Base-by-base conservation (phyloP, 148 eudicot species). In the Linanthus parryae region DNA sequence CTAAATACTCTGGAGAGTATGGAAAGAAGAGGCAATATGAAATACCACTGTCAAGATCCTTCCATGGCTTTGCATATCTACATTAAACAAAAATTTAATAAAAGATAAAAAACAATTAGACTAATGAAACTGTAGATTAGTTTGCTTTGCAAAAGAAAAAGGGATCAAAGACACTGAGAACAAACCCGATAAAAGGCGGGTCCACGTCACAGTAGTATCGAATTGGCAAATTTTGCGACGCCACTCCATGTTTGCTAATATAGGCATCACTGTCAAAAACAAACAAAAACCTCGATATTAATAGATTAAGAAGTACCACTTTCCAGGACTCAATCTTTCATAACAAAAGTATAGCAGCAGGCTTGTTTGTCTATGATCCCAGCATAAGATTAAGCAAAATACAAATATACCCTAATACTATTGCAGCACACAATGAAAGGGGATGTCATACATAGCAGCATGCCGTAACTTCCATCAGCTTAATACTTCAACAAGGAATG, bases 1-100 rank as follows among this genome's bases (percentile, higher is more conserved):
- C 74, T 47, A 88, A 63, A 69, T 82, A 78, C 62, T 79, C 80
- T 22, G 96, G 89, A 64, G 85, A 67, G 69, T 79, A 64, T 49
- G 96, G 96, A 59, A 76, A 88, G 76, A 88, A 84, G n/a, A 79
- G 70, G 67, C 94, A 84, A 63, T 75, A 70, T 34, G 68, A 56
- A 30, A 64, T 70, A 40, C 87, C 84, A 43, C 77, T 75, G 41
- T 70, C 69, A 61, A 65, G 82, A 71, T 88, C 94, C 66, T 69
- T 79, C 84, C 82, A 79, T 38, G 97, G 82, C 48, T 67, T 68
- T 30, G 73, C 68, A 71, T 77, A 61, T 63, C 88, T 81, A 50
- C 52, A 66, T 47, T 52, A 34, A 52, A 50, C 60, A 62, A 62
- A 28, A 37, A 25, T 30, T n/a, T 16, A 14, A 65, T 15, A 23